Evolutionary conservation across 2,329 filamentous ascomycete genomes (phyloP).

Genomic region (Whalleya microplaca): DNA sequence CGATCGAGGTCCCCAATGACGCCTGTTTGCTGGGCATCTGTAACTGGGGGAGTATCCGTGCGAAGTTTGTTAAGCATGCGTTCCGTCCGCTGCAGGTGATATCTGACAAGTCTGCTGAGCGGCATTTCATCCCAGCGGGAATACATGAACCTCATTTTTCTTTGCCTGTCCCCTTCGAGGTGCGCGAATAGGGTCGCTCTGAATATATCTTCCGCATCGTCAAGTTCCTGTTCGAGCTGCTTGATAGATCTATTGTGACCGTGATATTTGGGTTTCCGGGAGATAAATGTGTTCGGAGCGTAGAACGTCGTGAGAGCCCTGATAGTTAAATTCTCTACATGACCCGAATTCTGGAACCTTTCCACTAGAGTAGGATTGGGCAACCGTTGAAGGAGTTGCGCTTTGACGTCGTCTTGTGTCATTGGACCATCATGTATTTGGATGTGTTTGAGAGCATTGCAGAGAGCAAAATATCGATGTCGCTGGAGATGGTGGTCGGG

Average conservation of each 20-base stretch:
- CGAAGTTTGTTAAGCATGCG: neutral
- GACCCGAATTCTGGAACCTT: constrained; percentile 22
- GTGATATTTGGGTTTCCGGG: neutral
- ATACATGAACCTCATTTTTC: constrained; percentile 16
- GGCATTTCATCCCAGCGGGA: constrained; percentile 26
- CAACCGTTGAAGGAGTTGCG: constrained; percentile 26
- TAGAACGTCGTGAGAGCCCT: constrained; percentile 26
- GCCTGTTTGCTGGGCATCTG: constrained; percentile 8
- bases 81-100: constrained; percentile 19
- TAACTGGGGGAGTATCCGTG: neutral
- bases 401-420: constrained; percentile 21
- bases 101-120: constrained; percentile 21
- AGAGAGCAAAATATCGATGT: constrained; percentile 17
- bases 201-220: constrained; percentile 13
- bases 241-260: neutral
- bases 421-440: constrained; percentile 14
- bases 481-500: constrained; percentile 4
- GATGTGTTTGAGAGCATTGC: constrained; percentile 28
- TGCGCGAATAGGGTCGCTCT: constrained; percentile 31
- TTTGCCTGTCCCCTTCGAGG: constrained; percentile 16
- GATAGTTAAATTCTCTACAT: constrained; percentile 26
- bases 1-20: constrained; percentile 4
- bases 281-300: neutral
- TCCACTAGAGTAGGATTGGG: constrained; percentile 26
- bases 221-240: constrained; percentile 16